These are phyloP conservation scores for Trichoderma asperellum DNA, from an alignment of 2,329 filamentous ascomycete species.

Conservation along the genomic window DNA sequence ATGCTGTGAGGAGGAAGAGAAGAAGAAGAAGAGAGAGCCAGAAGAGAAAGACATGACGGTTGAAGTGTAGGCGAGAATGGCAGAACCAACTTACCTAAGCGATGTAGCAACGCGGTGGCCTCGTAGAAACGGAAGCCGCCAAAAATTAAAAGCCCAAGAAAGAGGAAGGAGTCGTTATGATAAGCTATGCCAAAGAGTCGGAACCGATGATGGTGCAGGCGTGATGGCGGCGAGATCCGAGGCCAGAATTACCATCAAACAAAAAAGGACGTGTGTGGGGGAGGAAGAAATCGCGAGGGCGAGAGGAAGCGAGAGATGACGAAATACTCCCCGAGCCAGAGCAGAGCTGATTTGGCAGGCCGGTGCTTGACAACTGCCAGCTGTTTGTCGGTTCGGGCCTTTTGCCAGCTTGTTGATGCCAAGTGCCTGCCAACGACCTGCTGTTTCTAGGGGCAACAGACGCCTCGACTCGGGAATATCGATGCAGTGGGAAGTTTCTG, in stretches of 20 bases:
- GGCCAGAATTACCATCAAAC: background rate
- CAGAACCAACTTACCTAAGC: constrained; percentile 27
- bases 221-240: constrained; percentile 16
- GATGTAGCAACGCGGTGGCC: background rate
- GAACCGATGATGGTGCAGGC: constrained; percentile 24
- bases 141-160: constrained; percentile 18
- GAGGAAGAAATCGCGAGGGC: constrained; percentile 21
- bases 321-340: background rate
- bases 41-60: constrained; percentile 20
- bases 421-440: constrained; percentile 22
- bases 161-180: constrained; percentile 26
- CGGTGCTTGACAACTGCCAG: constrained; percentile 25
- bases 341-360: constrained; percentile 3
- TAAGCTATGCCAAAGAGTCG: constrained; percentile 7
- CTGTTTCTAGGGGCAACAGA: background rate
- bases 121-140: constrained; percentile 24
- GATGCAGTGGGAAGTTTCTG: background rate
- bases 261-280: constrained; percentile 7
- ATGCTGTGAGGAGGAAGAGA: constrained; percentile 49
- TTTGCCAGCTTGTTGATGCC: constrained; percentile 14
- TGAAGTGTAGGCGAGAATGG: constrained; percentile 10
- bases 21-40: constrained; percentile 27
- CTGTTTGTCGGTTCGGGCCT: background rate
- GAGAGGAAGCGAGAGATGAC: constrained; percentile 29
- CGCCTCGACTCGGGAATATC: background rate